Percentiles rank a stretch among this genome's conserved stretches.
Evolutionary conservation across 1,284 basidiomycete species (phyloP).

Genomic region (Fomitopsis betulina): DNA sequence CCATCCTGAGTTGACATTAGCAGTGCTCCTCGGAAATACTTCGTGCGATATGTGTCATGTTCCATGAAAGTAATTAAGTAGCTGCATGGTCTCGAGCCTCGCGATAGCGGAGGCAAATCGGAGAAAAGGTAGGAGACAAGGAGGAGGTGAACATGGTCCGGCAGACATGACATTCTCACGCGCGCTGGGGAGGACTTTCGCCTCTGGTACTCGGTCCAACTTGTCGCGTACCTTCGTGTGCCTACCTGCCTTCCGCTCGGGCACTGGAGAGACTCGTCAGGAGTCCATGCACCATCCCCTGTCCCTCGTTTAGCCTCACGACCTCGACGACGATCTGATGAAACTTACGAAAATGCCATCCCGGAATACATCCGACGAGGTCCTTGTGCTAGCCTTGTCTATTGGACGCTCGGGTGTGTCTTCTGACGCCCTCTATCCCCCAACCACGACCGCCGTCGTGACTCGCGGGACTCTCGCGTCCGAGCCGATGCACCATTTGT

Average conservation of each 20-base stretch:
- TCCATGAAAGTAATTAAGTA: background rate
- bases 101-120: background rate
- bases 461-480: background rate
- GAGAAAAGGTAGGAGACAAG: slow-evolving; percentile 15
- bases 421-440: background rate
- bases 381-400: slow-evolving; percentile 12
- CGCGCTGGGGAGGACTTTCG: background rate
- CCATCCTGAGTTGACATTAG: background rate
- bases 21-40: background rate
- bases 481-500: background rate
- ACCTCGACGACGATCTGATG: slow-evolving; percentile 22
- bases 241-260: slow-evolving; percentile 9
- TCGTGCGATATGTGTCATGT: background rate
- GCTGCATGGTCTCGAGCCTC: too few relatives aligned
- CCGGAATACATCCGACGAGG: slow-evolving; percentile 17
- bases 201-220: background rate
- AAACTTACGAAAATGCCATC: slow-evolving; percentile 16
- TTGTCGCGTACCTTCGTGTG: background rate
- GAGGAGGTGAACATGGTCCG: slow-evolving; percentile 7
- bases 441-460: background rate
- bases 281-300: slow-evolving; percentile 21
- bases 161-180: background rate
- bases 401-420: slow-evolving; percentile 3
- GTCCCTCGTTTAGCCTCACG: slow-evolving; percentile 24
- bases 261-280: slow-evolving; percentile 16